These are phyloP conservation scores for Punica granatum DNA, from an alignment of 345 rosid genomes.

Conservation along the genomic window DNA sequence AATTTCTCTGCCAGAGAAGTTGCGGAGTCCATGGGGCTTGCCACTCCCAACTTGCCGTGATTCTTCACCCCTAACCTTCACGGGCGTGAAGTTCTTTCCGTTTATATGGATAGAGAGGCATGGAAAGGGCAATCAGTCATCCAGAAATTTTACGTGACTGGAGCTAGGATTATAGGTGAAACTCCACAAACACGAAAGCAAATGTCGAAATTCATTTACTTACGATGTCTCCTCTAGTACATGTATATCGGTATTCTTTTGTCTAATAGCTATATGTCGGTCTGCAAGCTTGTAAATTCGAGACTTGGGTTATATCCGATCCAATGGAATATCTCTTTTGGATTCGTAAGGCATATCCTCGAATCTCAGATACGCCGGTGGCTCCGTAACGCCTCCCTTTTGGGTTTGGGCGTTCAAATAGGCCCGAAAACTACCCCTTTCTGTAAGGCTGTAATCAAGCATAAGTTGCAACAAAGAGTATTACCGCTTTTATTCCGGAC, in stretches of 20 bases:
- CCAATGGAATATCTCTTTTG: background rate
- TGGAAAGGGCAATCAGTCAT: background rate
- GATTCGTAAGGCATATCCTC: no score
- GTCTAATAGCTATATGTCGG: background rate
- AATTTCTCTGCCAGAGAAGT: constrained; percentile 55
- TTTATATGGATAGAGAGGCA: background rate
- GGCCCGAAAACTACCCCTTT: no score
- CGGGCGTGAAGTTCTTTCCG: background rate
- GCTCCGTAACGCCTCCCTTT: no score
- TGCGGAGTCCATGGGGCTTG: constrained; percentile 66
- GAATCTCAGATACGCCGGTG: no score
- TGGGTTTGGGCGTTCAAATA: no score
- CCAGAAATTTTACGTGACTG: background rate
- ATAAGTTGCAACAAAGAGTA: no score
- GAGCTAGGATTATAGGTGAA: background rate
- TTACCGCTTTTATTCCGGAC: no score
- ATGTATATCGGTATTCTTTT: background rate
- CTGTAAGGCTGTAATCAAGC: no score
- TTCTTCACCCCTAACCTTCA: constrained; percentile 1
- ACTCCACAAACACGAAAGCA: background rate
- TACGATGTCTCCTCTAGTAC: background rate
- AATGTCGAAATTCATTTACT: background rate
- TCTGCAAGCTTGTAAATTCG: background rate
- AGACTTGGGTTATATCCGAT: background rate
- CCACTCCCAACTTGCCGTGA: constrained; percentile 36